A percentile compares a stretch with the other conserved stretches of the same genome.
Evolutionary conservation across 148 eudicot genomes (phyloP).

Genomic region (Camellia granthamiana): DNA sequence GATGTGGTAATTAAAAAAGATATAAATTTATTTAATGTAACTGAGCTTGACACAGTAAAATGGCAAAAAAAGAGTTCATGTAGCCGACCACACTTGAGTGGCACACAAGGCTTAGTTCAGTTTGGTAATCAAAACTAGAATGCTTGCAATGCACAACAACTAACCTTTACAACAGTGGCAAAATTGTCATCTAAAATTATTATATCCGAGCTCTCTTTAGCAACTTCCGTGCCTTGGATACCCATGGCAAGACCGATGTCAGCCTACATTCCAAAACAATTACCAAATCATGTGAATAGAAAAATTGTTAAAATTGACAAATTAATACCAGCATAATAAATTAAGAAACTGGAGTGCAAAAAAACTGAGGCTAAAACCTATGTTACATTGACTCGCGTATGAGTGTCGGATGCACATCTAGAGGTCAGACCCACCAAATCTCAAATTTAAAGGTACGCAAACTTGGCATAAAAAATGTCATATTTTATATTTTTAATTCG

Average conservation of each 20-base stretch:
- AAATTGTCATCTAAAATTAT: slow-evolving; percentile 94
- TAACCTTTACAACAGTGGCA: slow-evolving; percentile 94
- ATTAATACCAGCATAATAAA: neutral
- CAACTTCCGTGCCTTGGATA: slow-evolving; percentile 93
- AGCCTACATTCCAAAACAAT: slow-evolving; percentile 47
- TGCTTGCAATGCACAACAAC: slow-evolving; percentile 9
- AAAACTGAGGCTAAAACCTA: neutral
- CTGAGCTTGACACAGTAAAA: too few relatives aligned
- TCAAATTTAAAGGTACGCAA: too few relatives aligned
- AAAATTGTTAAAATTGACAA: neutral
- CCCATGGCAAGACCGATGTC: slow-evolving; percentile 99
- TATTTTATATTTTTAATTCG: too few relatives aligned
- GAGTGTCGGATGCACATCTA: too few relatives aligned
- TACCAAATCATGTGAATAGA: neutral
- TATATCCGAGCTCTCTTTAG: slow-evolving; percentile 95
- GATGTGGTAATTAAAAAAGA: too few relatives aligned
- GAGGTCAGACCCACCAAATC: too few relatives aligned
- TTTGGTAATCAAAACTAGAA: neutral
- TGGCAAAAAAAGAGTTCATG: neutral
- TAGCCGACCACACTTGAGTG: neutral
- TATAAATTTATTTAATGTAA: too few relatives aligned
- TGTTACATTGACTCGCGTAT: too few relatives aligned
- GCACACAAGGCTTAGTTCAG: too few relatives aligned
- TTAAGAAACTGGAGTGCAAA: neutral
- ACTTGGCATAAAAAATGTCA: too few relatives aligned